Evolutionary conservation across 1,284 basidiomycete species (phyloP), one percentile per base, ranked within the genome.

Genomic region (Tilletia indica): DNA sequence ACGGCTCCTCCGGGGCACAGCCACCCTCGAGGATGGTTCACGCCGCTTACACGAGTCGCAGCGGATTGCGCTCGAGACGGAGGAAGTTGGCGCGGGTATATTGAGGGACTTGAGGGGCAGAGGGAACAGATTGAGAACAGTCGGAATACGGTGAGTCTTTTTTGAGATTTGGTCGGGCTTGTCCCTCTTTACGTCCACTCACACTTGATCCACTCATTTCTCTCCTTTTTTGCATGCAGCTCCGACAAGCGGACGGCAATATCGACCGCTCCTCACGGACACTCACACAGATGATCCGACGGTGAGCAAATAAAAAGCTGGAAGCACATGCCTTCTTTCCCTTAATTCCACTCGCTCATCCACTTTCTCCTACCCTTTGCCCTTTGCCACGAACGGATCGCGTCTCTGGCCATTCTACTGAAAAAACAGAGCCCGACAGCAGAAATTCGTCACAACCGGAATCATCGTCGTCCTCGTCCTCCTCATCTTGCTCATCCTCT

Each of bases 91-190:
- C 11, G 90, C 94, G 14, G 94, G 94, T 78, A 98, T 99, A 80
- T 84, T 99, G 74, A 85, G 91, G 79, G 94, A 92, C 82, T 87
- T 99, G 74, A 86, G 94, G 68, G 88, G 2, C 97, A 99, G 86
- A 86, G 97, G 75, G 97, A 98, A 84, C 94, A 96, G 86, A 95
- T 99, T 76, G 92, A 97, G 86, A 92, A 97, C 82, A 89, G 95
- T 25, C 87, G 96, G 80, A 92, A 94, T 85, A 94, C 92, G 70
- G 92, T 94, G 77, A 45, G 90, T 58, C 14, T 14, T 45, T 9
- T 14, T 9, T 45, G 42, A 14, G 86, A 38, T 48, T 48, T 11
- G 47, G 12, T 48, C 12, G 47, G 12, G 47, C 47, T 12, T n/a
- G n/a, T n/a, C n/a, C n/a, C n/a, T n/a, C n/a, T n/a, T n/a, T n/a